phyloP scores from a whole-genome alignment of 441 rosid species.

The Heliophila coronopifolia region DNA sequence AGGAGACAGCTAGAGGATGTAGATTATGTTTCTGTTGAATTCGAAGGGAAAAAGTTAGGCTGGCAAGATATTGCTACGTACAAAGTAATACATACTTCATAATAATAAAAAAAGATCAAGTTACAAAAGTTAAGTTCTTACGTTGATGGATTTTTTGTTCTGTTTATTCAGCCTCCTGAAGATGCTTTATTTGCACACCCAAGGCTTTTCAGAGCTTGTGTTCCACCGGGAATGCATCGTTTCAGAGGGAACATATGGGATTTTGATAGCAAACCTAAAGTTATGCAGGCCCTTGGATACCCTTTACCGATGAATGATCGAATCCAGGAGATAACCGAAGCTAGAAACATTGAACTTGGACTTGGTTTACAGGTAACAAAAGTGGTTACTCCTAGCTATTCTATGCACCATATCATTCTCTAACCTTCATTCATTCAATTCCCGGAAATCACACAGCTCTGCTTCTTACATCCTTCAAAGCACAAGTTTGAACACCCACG shows the following conservation, averaged over 20 bases:
- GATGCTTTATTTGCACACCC: slow-evolving; percentile 92
- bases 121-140: background rate
- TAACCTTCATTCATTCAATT: background rate
- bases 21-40: slow-evolving; percentile 88
- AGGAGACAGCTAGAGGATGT: slow-evolving; percentile 95
- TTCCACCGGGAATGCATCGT: slow-evolving; percentile 96
- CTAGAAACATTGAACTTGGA: slow-evolving; percentile 89
- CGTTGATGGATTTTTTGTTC: background rate
- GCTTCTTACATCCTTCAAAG: slow-evolving; percentile 94
- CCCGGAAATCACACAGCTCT: slow-evolving; percentile 48
- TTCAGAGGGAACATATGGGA: slow-evolving; percentile 96
- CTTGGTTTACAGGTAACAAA: slow-evolving; percentile 80
- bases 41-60: slow-evolving; percentile 66
- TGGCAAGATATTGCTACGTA: slow-evolving; percentile 94
- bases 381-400: background rate
- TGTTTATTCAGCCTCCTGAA: slow-evolving; percentile 63
- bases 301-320: slow-evolving; percentile 60
- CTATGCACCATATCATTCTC: background rate
- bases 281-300: slow-evolving; percentile 68
- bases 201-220: slow-evolving; percentile 93
- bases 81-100: slow-evolving; percentile 37
- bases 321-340: slow-evolving; percentile 83
- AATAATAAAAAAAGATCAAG: background rate
- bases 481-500: slow-evolving; percentile 88
- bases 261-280: slow-evolving; percentile 75